phyloP scores from a whole-genome alignment of 495 filamentous ascomycete genomes.

The Aspergillus bertholletiae region DNA sequence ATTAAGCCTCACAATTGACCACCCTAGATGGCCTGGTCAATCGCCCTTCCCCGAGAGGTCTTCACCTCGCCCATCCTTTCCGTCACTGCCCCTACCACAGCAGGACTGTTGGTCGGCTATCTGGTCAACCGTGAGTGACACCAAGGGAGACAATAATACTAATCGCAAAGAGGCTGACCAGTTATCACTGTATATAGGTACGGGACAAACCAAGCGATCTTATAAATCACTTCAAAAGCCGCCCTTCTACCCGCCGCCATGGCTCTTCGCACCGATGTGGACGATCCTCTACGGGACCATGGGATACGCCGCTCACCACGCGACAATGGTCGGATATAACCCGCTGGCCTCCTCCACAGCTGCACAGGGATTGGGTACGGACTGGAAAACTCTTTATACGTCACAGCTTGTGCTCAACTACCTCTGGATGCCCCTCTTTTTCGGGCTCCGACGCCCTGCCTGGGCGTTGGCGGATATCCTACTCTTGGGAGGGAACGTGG shows the following conservation, averaged over 20 bases:
- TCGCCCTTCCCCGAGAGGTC: constrained; percentile 30
- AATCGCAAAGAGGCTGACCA: background rate
- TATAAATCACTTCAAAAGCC: constrained; percentile 74
- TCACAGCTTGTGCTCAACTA: constrained; percentile 81
- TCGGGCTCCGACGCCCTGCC: constrained; percentile 63
- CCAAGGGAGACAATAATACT: too few relatives aligned
- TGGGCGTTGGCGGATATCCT: constrained; percentile 74
- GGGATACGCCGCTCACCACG: constrained; percentile 82
- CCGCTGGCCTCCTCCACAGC: constrained; percentile 32
- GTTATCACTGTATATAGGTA: constrained; percentile 23
- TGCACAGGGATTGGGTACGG: constrained; percentile 22
- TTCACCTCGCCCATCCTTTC: constrained; percentile 33
- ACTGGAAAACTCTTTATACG: constrained; percentile 64
- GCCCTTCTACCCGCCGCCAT: constrained; percentile 72
- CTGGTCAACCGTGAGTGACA: constrained; percentile 30
- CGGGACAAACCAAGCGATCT: constrained; percentile 53
- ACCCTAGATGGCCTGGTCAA: constrained; percentile 33
- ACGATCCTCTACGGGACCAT: constrained; percentile 81
- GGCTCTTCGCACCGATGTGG: constrained; percentile 83
- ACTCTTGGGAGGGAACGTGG: constrained; percentile 63
- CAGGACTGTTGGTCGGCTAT: constrained; percentile 28
- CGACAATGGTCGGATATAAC: constrained; percentile 53
- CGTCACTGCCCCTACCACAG: constrained; percentile 30
- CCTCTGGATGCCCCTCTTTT: constrained; percentile 94
- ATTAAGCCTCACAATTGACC: background rate